Base-by-base conservation (phyloP, 208 protist genomes). In the Phytomonas serpens region DNA sequence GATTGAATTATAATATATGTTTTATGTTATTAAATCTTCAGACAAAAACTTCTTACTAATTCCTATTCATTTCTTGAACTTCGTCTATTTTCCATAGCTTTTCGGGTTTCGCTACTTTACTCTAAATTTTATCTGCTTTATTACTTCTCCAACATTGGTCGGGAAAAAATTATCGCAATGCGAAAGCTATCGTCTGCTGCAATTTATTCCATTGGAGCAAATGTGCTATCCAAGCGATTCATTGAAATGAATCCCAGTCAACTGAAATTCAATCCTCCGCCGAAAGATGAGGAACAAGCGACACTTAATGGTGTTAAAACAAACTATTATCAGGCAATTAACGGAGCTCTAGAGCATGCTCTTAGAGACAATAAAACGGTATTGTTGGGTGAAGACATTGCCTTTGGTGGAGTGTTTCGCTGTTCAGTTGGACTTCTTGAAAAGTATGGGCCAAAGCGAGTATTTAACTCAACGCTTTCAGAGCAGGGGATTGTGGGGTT, bases 401-500 rank as follows among this genome's bases (percentile, higher is more conserved):
- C 90, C 27, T 99, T 99, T 82, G 98, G 98, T 64, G 98, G 98
- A 51, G 98, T 99, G 7, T 99, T 99, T 76, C 85, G 98, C 61
- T 98, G 94, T 83, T 90, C 89, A 29, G 67, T 93, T 33, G 87
- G 86, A 34, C 78, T 97, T 32, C 70, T 47, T 34, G 90, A 97
- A 52, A 92, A 94, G 74, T 85, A 96, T 76, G 97, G 97, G 4
- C 80, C 84, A 30, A 76, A 88, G 63, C 80, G 97, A 37, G 97
- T 99, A 7, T 99, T 99, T 81, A 98, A 99, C 79, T 98, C 97
- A 4, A 98, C 98, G 30, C 79, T 99, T 9, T 96, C 85, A 57
- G 98, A 99, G 81, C 98, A 99, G 80, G 98, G 94, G 31, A 98
- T 99, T 67, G 97, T 96, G 4, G 98, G 98, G 34, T 99, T 99